Percentiles rank a stretch among this genome's conserved stretches.
These are phyloP conservation scores for Xylaria polymorpha DNA, from an alignment of 2,329 filamentous ascomycete species.

Conservation along the genomic window DNA sequence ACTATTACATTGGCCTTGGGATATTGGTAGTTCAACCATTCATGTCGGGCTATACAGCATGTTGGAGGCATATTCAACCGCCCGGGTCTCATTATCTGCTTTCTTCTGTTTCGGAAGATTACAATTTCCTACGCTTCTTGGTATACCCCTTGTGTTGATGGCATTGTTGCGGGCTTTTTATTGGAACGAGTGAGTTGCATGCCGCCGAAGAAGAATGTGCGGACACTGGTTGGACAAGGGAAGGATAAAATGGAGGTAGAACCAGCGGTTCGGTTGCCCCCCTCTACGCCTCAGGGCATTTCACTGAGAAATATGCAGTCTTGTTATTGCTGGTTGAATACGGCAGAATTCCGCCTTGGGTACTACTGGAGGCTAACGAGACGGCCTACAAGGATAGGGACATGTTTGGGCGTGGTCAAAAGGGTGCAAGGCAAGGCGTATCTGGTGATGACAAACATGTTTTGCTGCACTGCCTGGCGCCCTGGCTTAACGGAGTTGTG, in stretches of 20 bases:
- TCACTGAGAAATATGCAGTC: slow-evolving; percentile 11
- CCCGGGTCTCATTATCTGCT: slow-evolving; percentile 11
- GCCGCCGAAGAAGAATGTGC: slow-evolving; percentile 9
- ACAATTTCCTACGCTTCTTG: slow-evolving; percentile 37
- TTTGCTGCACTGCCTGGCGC: slow-evolving; percentile 26
- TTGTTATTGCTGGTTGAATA: slow-evolving; percentile 32
- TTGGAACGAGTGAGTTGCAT: slow-evolving; percentile 27
- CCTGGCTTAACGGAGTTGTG: slow-evolving; percentile 39
- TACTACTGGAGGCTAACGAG: slow-evolving; percentile 16
- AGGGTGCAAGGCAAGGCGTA: slow-evolving; percentile 25
- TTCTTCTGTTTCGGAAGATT: slow-evolving; percentile 25
- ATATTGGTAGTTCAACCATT: slow-evolving; percentile 17
- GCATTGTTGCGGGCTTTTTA: slow-evolving; percentile 27
- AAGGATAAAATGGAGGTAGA: slow-evolving; percentile 14
- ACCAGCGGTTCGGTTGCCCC: slow-evolving; percentile 9
- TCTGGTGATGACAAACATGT: slow-evolving; percentile 30
- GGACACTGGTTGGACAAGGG: slow-evolving; percentile 16
- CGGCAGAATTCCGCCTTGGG: slow-evolving; percentile 25
- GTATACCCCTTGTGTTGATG: slow-evolving; percentile 46
- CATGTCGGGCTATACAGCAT: neutral
- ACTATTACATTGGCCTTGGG: neutral
- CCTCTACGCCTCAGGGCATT: slow-evolving; percentile 8
- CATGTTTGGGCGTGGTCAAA: slow-evolving; percentile 13
- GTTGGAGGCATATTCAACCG: slow-evolving; percentile 2
- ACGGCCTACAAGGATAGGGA: slow-evolving; percentile 19